phyloP scores from a whole-genome alignment of 1,139 yeast genomes.

The Debaryomyces nepalensis region DNA sequence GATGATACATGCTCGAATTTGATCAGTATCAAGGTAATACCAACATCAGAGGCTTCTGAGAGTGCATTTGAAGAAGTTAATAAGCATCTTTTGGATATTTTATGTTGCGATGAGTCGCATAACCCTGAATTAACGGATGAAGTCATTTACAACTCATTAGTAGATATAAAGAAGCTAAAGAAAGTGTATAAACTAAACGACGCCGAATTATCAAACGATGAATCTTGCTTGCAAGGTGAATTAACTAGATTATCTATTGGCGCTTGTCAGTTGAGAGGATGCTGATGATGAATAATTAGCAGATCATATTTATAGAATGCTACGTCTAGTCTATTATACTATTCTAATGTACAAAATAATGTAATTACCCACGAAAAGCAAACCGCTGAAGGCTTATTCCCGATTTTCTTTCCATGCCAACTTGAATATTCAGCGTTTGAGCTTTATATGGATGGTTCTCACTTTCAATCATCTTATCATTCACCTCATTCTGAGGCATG shows the following conservation, averaged over 20 bases:
- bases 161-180: slow-evolving; percentile 38
- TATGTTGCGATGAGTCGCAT: slow-evolving; percentile 19
- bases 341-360: slow-evolving; percentile 12
- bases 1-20: slow-evolving; percentile 34
- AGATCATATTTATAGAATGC: not conserved
- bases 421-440: not conserved
- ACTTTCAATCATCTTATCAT: not conserved
- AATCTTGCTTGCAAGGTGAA: slow-evolving; percentile 25
- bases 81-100: slow-evolving; percentile 21
- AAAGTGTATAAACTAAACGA: slow-evolving; percentile 47
- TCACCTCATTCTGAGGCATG: not conserved
- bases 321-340: slow-evolving; percentile 5
- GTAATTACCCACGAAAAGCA: slow-evolving; percentile 26
- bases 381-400: slow-evolving; percentile 19
- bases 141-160: slow-evolving; percentile 22
- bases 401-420: not conserved
- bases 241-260: slow-evolving; percentile 44
- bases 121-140: slow-evolving; percentile 32
- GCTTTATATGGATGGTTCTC: not conserved
- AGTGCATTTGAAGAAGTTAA: slow-evolving; percentile 19
- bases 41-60: slow-evolving; percentile 13
- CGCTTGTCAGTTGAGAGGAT: slow-evolving; percentile 45
- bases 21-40: slow-evolving; percentile 38
- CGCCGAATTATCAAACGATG: slow-evolving; percentile 24
- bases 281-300: slow-evolving; percentile 18